These are phyloP conservation scores for Aspergillus proliferans DNA, from an alignment of 2,329 filamentous ascomycete species.

Conservation along the genomic window DNA sequence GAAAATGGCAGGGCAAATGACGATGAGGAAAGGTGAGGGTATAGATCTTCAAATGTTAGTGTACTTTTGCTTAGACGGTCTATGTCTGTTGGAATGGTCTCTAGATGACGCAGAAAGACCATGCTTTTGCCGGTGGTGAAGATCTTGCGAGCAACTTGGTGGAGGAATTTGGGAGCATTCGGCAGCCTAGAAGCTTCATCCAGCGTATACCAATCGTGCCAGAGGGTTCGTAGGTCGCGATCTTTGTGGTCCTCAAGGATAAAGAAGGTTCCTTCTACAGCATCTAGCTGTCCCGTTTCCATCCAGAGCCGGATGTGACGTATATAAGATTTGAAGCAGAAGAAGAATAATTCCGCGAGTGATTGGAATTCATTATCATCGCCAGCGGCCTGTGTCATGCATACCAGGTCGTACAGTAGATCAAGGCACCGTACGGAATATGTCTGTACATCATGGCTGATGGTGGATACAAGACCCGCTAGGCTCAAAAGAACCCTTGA, in stretches of 20 bases:
- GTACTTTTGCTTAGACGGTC: conserved; percentile 31
- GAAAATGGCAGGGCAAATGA: conserved; percentile 40
- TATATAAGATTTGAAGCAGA: conserved; percentile 76
- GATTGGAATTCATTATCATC: conserved; percentile 56
- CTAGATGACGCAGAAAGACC: conserved; percentile 70
- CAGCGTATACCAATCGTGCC: conserved; percentile 69
- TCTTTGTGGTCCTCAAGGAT: conserved; percentile 55
- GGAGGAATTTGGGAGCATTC: conserved; percentile 69
- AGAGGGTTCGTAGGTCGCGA: conserved; percentile 59
- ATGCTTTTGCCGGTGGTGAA: conserved; percentile 86
- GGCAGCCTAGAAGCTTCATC: conserved; percentile 52
- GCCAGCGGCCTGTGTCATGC: conserved; percentile 63
- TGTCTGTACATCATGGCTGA: conserved; percentile 40
- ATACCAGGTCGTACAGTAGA: conserved; percentile 65
- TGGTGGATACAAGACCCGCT: conserved; percentile 54
- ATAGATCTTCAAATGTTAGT: conserved; percentile 24
- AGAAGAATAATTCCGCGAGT: conserved; percentile 65
- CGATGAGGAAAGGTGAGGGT: conserved; percentile 33
- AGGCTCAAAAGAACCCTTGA: conserved; percentile 56
- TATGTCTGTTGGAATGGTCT: conserved; percentile 30
- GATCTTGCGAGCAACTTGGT: conserved; percentile 62
- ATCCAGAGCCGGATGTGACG: conserved; percentile 79
- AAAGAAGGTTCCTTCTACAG: conserved; percentile 68
- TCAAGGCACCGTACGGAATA: conserved; percentile 71
- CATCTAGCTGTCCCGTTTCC: conserved; percentile 64